Conservation (phyloP, 2,329 filamentous ascomycete genomes). For the Paramyrothecium roridum region DNA sequence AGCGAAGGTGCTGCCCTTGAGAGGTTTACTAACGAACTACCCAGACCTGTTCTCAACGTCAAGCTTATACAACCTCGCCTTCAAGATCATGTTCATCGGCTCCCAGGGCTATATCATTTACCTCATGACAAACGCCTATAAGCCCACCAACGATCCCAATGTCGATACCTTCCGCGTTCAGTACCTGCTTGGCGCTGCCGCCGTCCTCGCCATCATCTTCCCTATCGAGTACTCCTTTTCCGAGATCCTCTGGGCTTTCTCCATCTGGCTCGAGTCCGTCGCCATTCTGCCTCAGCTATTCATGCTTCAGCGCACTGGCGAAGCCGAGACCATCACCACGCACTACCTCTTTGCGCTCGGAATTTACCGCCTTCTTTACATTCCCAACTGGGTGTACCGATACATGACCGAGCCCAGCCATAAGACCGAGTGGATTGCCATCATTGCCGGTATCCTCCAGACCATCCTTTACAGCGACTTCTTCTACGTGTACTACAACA, state of each 20-base stretch:
- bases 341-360: conserved; percentile 96
- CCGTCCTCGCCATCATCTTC: conserved; percentile 74
- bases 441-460: conserved; percentile 86
- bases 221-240: conserved; percentile 79
- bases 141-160: conserved; percentile 94
- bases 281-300: conserved; percentile 97
- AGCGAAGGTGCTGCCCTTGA: background rate
- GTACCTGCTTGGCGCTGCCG: conserved; percentile 82
- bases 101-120: conserved; percentile 94
- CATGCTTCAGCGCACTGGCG: conserved; percentile 95
- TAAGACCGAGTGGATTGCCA: conserved; percentile 78
- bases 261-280: conserved; percentile 95
- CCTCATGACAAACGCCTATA: conserved; percentile 96
- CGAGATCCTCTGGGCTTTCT: conserved; percentile 96
- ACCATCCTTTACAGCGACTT: conserved; percentile 97
- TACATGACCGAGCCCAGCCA: conserved; percentile 73
- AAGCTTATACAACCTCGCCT: conserved; percentile 87
- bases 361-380: conserved; percentile 88
- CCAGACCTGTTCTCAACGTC: conserved; percentile 81
- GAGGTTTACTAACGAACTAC: conserved; percentile 2
- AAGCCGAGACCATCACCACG: conserved; percentile 98
- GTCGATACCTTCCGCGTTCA: conserved; percentile 96
- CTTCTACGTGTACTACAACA: conserved; percentile 99
- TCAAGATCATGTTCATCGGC: conserved; percentile 93
- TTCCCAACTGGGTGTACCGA: conserved; percentile 96